Conservation (phyloP, 352 stramenopile genomes). For the Phytophthora syringae region DNA sequence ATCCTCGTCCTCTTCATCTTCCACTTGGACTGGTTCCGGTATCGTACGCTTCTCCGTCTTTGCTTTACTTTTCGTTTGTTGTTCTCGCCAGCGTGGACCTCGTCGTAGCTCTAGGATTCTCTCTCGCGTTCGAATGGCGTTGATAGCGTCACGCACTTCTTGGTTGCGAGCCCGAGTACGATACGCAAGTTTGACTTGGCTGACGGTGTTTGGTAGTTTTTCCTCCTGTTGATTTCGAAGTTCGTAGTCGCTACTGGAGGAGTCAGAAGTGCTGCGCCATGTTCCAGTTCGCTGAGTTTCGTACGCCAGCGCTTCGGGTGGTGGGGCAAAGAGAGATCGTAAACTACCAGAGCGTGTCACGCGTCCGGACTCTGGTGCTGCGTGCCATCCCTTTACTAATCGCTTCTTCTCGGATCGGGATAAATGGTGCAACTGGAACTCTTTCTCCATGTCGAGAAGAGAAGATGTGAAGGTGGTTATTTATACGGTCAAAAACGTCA, state of each 20-base stretch:
- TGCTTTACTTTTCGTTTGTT: slow-evolving; percentile 17
- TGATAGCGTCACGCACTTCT: slow-evolving; percentile 30
- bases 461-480: slow-evolving; percentile 6
- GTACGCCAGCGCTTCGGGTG: slow-evolving; percentile 23
- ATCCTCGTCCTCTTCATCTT: not conserved
- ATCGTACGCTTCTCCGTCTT: not conserved
- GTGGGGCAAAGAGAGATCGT: slow-evolving; percentile 23
- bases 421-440: slow-evolving; percentile 28
- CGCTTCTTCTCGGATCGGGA: slow-evolving; percentile 47
- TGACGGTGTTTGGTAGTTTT: slow-evolving; percentile 41
- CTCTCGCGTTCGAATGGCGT: slow-evolving; percentile 19
- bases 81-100: slow-evolving; percentile 3
- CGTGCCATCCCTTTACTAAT: slow-evolving; percentile 42
- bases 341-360: slow-evolving; percentile 11
- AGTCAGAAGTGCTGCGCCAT: slow-evolving; percentile 13
- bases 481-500: slow-evolving; percentile 24
- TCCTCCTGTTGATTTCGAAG: slow-evolving; percentile 7
- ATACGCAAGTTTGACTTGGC: slow-evolving; percentile 55
- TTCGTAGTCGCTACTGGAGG: not conserved
- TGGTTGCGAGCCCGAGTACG: slow-evolving; percentile 40
- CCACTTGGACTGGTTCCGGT: slow-evolving; percentile 5
- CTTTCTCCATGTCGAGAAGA: slow-evolving; percentile 20
- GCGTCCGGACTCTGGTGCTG: not conserved
- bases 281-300: slow-evolving; percentile 16
- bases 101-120: slow-evolving; percentile 16